A percentile compares a stretch with the other conserved stretches of the same genome.
phyloP scores from a whole-genome alignment of 305 asterid species.

The Fraxinus greggii region DNA sequence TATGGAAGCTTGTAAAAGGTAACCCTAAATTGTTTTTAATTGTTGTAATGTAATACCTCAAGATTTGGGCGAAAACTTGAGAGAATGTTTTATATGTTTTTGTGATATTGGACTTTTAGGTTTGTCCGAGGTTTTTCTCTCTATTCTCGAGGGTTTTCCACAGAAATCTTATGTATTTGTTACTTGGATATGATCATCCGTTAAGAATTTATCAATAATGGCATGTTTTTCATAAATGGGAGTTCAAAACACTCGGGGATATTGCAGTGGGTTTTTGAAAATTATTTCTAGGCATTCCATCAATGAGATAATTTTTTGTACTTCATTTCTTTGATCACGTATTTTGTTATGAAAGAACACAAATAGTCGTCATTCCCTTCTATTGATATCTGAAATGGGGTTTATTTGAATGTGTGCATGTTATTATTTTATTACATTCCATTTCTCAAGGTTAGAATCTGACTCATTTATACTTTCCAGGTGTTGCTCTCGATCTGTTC shows the following conservation, averaged over 20 bases:
- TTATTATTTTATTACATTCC: not conserved
- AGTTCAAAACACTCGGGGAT: not conserved
- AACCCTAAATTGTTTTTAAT: not conserved
- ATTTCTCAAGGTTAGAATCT: not conserved
- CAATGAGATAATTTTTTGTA: not conserved
- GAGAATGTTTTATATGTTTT: not conserved
- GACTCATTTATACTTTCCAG: conserved; percentile 23
- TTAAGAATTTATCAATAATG: not conserved
- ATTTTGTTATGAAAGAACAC: not conserved
- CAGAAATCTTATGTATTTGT: not conserved
- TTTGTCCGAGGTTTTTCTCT: not conserved
- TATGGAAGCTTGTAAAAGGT: not conserved
- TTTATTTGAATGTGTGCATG: not conserved
- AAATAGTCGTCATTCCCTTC: not conserved
- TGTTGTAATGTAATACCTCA: not conserved
- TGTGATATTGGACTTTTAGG: not conserved
- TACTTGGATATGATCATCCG: not conserved
- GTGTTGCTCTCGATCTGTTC: conserved; percentile 70
- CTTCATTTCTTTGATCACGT: not conserved
- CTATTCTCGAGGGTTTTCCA: not conserved
- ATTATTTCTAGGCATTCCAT: not conserved
- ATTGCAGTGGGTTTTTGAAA: not conserved
- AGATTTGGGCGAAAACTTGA: not conserved
- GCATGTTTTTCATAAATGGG: not conserved
- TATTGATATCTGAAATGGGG: not conserved